phyloP scores from a whole-genome alignment of 371 early-diverging fungal genomes.

The Apophysomyces variabilis region DNA sequence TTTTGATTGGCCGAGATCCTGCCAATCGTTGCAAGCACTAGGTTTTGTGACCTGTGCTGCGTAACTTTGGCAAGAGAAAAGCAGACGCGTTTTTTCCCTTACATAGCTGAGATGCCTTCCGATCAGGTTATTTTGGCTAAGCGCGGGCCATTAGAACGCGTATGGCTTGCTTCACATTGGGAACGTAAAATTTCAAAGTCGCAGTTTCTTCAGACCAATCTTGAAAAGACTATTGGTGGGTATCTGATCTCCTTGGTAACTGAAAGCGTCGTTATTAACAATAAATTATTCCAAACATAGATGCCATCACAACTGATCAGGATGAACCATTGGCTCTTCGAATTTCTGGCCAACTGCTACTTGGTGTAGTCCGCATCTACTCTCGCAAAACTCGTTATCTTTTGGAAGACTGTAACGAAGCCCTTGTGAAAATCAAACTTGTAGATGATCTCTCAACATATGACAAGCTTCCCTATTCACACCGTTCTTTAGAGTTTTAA shows the following conservation, averaged over 20 bases:
- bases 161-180: conserved; percentile 98
- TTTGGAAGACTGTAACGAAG: conserved; percentile 97
- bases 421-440: conserved; percentile 92
- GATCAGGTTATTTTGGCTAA: conserved; percentile 61
- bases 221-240: conserved; percentile 84
- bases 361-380: conserved; percentile 96
- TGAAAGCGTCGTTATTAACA: not conserved
- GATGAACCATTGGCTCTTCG: conserved; percentile 89
- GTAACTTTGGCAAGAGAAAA: too few species aligned
- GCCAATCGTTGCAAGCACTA: too few species aligned
- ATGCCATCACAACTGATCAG: conserved; percentile 82
- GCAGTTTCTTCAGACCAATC: conserved; percentile 91
- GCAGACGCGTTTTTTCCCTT: not conserved
- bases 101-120: conserved; percentile 11
- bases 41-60: too few species aligned
- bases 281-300: conserved; percentile 38
- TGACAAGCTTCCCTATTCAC: not conserved
- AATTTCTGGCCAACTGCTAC: conserved; percentile 94
- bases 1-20: too few species aligned
- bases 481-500: conserved; percentile 71
- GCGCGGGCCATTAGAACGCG: conserved; percentile 93
- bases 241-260: conserved; percentile 1
- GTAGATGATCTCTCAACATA: conserved; percentile 38
- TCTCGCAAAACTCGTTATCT: conserved; percentile 96
- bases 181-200: conserved; percentile 96